These are phyloP conservation scores for Iberis pinnata DNA, from an alignment of 345 rosid species.

Conservation along the genomic window DNA sequence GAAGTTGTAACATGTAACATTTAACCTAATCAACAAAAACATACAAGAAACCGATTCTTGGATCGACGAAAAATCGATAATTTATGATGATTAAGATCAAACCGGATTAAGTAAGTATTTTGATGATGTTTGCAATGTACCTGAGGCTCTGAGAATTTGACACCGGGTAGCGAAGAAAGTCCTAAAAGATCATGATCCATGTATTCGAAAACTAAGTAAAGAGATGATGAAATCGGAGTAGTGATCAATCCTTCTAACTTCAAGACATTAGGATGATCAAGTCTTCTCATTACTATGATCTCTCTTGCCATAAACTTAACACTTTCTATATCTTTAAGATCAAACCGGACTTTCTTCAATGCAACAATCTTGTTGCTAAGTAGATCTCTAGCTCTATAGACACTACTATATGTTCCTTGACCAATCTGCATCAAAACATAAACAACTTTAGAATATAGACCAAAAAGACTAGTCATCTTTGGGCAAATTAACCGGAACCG, in stretches of 20 bases:
- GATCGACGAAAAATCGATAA: neutral
- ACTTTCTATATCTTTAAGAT: conserved; percentile 69
- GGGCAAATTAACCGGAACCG: too few relatives aligned
- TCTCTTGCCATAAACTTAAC: conserved; percentile 91
- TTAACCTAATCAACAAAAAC: conserved; percentile 53
- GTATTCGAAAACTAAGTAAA: conserved; percentile 87
- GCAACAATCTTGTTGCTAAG: conserved; percentile 64
- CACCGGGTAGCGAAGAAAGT: conserved; percentile 67
- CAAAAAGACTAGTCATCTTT: neutral
- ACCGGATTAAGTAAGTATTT: too few relatives aligned
- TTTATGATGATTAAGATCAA: too few relatives aligned
- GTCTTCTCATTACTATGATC: conserved; percentile 60
- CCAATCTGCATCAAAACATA: conserved; percentile 65
- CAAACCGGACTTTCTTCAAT: conserved; percentile 72
- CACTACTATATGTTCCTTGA: conserved; percentile 90
- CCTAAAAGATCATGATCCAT: conserved; percentile 99
- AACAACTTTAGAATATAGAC: neutral
- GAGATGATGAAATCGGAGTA: conserved; percentile 54
- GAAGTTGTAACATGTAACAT: conserved; percentile 91
- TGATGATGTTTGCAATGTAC: too few relatives aligned
- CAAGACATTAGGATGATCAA: conserved; percentile 82
- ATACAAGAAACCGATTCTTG: conserved; percentile 6
- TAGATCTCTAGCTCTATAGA: conserved; percentile 77
- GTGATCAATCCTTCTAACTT: conserved; percentile 83
- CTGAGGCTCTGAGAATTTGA: conserved; percentile 84